Base-by-base conservation (phyloP, 192 early-diverging fungal genomes). In the Gigaspora rosea region DNA sequence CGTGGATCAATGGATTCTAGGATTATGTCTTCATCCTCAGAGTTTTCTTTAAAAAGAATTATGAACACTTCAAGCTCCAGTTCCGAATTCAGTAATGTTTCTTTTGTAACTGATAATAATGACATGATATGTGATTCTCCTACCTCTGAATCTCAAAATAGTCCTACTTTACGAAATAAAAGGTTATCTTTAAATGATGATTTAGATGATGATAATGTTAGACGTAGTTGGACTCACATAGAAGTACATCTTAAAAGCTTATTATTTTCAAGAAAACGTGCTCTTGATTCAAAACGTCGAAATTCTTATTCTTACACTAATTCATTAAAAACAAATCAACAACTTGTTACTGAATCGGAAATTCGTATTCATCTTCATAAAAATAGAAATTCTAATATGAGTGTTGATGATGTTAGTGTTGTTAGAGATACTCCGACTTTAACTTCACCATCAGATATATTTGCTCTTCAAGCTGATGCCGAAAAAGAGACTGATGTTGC, bases 231-330 rank as follows among this genome's bases (percentile, higher is more conserved):
- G 75, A 52, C 63, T 32, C 75, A 77, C 36, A 49, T 68, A 16
- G 75, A 77, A 54, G 75, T 77, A 32, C 62, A 77, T 56, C 4
- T 77, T 16, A 71, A 71, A 52, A 50, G 50, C 27, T 33, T 71
- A 54, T 33, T 71, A 54, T 52, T 52, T 18, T 27, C 15, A 33
- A 71, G 69, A 54, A 71, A 71, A 51, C 47, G 61, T 2, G 33
- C 12, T 63, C 12, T 20, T 33, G 61, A 63, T 63, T n/a, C 15
- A 7, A 50, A 52, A 52, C 46, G 69, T 52, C 47, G 69, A 32
- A 71, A 71, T 32, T 71, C 69, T 22, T 71, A 73, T 46, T 13
- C 71, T 16, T 58, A 73, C 20, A 47, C 71, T 1, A 46, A 7
- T 41, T 73, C 71, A 58, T 2, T 9, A 12, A 22, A 27, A 4